These are phyloP conservation scores for Botrytis galanthina DNA, from an alignment of 2,329 filamentous ascomycete genomes.

Conservation along the genomic window DNA sequence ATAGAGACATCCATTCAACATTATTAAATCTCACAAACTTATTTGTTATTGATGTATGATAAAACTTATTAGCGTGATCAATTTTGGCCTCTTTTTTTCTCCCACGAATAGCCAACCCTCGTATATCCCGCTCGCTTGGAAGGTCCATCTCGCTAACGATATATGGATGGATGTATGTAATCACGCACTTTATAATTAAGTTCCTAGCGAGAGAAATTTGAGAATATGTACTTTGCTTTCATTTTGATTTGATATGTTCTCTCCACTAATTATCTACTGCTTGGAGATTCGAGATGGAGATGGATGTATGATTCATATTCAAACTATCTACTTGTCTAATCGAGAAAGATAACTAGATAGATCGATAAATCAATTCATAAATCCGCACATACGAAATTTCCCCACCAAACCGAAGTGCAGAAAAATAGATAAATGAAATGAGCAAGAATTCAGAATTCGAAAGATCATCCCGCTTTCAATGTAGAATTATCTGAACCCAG, in stretches of 20 bases:
- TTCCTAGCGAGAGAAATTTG: not conserved
- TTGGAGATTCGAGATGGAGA: not conserved
- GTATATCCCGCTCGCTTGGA: too few relatives aligned
- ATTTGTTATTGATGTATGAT: not conserved
- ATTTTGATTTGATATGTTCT: not conserved
- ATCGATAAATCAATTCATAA: not conserved
- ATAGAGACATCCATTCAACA: too few relatives aligned
- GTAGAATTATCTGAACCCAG: not conserved
- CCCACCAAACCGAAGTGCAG: rapidly evolving
- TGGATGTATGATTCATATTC: not conserved
- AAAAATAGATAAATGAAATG: not conserved
- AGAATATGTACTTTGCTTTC: not conserved
- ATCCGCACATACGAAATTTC: not conserved
- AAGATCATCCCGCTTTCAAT: not conserved
- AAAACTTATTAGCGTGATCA: not conserved
- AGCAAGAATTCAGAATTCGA: not conserved
- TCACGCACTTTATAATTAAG: too few relatives aligned
- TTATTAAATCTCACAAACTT: too few relatives aligned
- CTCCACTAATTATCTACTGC: not conserved
- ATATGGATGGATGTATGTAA: too few relatives aligned
- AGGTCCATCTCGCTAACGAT: too few relatives aligned
- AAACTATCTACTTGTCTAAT: not conserved
- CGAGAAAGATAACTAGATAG: not conserved
- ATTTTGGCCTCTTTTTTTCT: not conserved
- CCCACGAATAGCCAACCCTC: too few relatives aligned